These are phyloP conservation scores for Exserohilum turcica DNA, from an alignment of 2,329 filamentous ascomycete genomes.

Conservation along the genomic window DNA sequence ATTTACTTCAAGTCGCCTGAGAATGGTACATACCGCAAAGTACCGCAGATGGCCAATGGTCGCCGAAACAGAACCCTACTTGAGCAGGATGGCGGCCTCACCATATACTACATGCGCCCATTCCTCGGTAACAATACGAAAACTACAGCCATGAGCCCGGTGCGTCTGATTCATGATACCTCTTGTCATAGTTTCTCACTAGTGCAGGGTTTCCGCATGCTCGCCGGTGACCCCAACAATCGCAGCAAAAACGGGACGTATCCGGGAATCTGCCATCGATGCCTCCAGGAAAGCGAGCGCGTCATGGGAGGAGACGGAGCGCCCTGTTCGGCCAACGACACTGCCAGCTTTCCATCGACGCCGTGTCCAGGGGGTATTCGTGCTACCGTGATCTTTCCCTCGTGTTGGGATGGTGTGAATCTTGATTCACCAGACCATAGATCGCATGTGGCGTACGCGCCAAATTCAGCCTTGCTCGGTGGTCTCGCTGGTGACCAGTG, in stretches of 20 bases:
- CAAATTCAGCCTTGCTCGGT: not conserved
- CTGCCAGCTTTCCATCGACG: slow-evolving; percentile 43
- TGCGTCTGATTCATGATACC: slow-evolving; percentile 11
- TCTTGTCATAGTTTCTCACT: slow-evolving; percentile 13
- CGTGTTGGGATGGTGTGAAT: slow-evolving; percentile 58
- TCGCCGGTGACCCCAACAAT: slow-evolving; percentile 49
- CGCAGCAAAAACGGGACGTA: slow-evolving; percentile 38
- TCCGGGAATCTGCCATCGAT: slow-evolving; percentile 40
- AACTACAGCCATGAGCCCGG: slow-evolving; percentile 36
- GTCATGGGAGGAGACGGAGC: slow-evolving; percentile 39
- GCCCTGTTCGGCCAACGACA: slow-evolving; percentile 47
- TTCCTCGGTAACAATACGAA: slow-evolving; percentile 34
- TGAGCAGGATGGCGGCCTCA: slow-evolving; percentile 36
- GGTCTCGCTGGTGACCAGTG: slow-evolving; percentile 31
- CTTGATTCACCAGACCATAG: slow-evolving; percentile 61
- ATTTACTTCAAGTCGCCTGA: slow-evolving; percentile 33
- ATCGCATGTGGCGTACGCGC: slow-evolving; percentile 54
- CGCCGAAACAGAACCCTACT: slow-evolving; percentile 15
- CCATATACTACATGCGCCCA: slow-evolving; percentile 41
- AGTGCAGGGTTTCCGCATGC: slow-evolving; percentile 52
- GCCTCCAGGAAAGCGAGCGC: slow-evolving; percentile 36
- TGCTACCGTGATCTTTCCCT: slow-evolving; percentile 53
- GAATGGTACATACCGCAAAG: slow-evolving; percentile 41
- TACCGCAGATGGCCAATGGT: slow-evolving; percentile 32
- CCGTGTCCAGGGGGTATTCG: slow-evolving; percentile 54